phyloP scores from a whole-genome alignment of 441 rosid species.

The Bruguiera hainesii region DNA sequence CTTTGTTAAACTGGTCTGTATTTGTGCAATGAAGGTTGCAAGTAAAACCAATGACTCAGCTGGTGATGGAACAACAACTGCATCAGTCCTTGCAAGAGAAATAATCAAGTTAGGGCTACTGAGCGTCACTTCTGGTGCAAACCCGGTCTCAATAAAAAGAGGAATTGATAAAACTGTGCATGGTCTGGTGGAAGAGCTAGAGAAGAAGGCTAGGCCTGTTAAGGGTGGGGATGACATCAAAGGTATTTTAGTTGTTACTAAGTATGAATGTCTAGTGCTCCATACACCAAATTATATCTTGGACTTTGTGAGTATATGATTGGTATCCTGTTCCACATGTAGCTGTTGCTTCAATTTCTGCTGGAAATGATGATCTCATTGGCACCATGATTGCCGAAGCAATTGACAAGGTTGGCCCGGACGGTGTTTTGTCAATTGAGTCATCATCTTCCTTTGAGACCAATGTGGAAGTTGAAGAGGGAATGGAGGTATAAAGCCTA shows the following conservation, averaged over 20 bases:
- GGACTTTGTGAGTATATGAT: neutral
- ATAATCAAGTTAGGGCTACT: slow-evolving; percentile 79
- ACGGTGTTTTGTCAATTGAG: slow-evolving; percentile 97
- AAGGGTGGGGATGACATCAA: slow-evolving; percentile 84
- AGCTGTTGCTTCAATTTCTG: slow-evolving; percentile 92
- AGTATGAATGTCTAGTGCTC: neutral
- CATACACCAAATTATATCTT: neutral
- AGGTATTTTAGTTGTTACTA: slow-evolving; percentile 39
- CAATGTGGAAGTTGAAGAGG: slow-evolving; percentile 93
- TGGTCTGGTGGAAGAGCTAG: slow-evolving; percentile 70
- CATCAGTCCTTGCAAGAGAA: slow-evolving; percentile 87
- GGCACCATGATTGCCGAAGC: slow-evolving; percentile 98
- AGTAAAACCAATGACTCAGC: slow-evolving; percentile 98
- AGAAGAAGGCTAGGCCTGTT: slow-evolving; percentile 81
- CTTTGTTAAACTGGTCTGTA: slow-evolving; percentile 9
- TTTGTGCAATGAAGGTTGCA: slow-evolving; percentile 60
- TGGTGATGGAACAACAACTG: slow-evolving; percentile 99
- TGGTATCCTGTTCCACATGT: slow-evolving; percentile 2
- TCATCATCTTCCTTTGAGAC: slow-evolving; percentile 98
- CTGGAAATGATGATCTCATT: slow-evolving; percentile 92
- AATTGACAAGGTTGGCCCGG: slow-evolving; percentile 97
- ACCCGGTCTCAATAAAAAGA: slow-evolving; percentile 82
- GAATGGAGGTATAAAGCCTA: slow-evolving; percentile 73
- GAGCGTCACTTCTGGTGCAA: slow-evolving; percentile 92
- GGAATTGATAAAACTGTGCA: slow-evolving; percentile 91